Base-by-base conservation (phyloP, 2,329 filamentous ascomycete genomes). In the Clonostachys solani region DNA sequence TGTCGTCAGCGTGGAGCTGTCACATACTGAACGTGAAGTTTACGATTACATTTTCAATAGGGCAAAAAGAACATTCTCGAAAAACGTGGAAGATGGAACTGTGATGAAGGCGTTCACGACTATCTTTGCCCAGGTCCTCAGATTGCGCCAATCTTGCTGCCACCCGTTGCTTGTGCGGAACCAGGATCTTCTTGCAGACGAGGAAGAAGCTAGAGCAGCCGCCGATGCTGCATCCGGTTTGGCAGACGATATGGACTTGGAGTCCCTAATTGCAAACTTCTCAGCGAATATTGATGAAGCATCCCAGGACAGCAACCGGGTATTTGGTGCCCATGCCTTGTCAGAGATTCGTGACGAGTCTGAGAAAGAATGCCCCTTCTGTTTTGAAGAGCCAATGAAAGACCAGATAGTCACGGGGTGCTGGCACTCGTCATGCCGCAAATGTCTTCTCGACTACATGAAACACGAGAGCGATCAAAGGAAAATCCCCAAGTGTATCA, bases 361-460 rank as follows among this genome's bases (percentile, higher is more conserved):
- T 1, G 82, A 86, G 49, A 87, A 87, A 50, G 94, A 99, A 69
- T 99, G 94, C 58, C 92, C 94, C 0, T 88, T 99, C 45, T 99
- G 94, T 67, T 83, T 89, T 5, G 92, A 97, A 64, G 94, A 97
- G 63, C 91, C 92, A 5, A 97, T 97, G 91, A 81, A 89, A 38
- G 87, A 96, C 46, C 92, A 95, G 60, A 87, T 88, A 1, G 94
- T 99, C 2, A 97, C 94, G 1, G 89, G 90, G 1, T 99, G 94
- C 67, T 99, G 94, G 91, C 94, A 99, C 65, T 95, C 89, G 34
- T 92, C 94, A 1, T 99, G 94, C 72, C 96, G 94, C 67, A 86
- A 89, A 52, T 99, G 94, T 58, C 71, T 97, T n/a, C 72, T 95
- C 3, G 84, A 90, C 56, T 96, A 90, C 56, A 95, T 99, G 59